Percentiles rank a stretch among this genome's conserved stretches.
phyloP scores from a whole-genome alignment of 2,329 filamentous ascomycete genomes.

The Clonostachys sp. region DNA sequence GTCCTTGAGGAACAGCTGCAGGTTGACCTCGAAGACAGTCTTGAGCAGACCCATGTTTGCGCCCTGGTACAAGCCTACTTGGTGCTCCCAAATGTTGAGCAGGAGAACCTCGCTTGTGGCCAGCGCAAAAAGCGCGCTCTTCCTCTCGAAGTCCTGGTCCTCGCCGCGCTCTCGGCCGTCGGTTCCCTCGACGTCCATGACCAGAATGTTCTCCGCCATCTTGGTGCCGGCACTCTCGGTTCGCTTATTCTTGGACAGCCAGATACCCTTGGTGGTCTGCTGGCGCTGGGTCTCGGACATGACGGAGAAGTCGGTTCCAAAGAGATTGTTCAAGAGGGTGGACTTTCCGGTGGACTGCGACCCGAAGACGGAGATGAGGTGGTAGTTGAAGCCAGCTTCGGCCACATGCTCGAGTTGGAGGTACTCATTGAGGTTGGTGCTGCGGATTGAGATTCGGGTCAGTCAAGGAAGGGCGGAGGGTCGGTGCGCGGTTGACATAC shows the following conservation, averaged over 20 bases:
- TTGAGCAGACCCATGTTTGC: slow-evolving; percentile 98
- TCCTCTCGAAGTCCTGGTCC: slow-evolving; percentile 98
- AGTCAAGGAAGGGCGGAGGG: background rate
- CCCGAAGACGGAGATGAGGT: slow-evolving; percentile 97
- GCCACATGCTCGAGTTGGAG: slow-evolving; percentile 75
- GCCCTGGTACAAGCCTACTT: slow-evolving; percentile 95
- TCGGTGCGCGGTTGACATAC: slow-evolving; percentile 44
- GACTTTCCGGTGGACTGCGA: slow-evolving; percentile 99
- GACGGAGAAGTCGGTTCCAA: slow-evolving; percentile 93
- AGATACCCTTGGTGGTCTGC: slow-evolving; percentile 98
- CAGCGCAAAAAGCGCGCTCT: slow-evolving; percentile 93
- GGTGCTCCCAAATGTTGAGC: slow-evolving; percentile 99
- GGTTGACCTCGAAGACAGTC: slow-evolving; percentile 97
- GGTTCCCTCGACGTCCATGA: slow-evolving; percentile 99
- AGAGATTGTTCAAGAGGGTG: slow-evolving; percentile 91
- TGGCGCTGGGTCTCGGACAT: slow-evolving; percentile 94
- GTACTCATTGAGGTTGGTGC: slow-evolving; percentile 75
- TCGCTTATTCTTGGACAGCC: slow-evolving; percentile 96
- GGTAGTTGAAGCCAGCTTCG: slow-evolving; percentile 95
- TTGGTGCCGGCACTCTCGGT: slow-evolving; percentile 40
- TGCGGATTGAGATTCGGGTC: slow-evolving; percentile 24
- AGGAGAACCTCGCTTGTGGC: slow-evolving; percentile 97
- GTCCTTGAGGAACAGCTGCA: slow-evolving; percentile 95
- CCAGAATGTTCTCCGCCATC: slow-evolving; percentile 97
- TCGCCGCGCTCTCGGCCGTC: slow-evolving; percentile 94